These are phyloP conservation scores for Coemansia sp. DNA, from an alignment of 192 early-diverging fungal species.

Conservation along the genomic window DNA sequence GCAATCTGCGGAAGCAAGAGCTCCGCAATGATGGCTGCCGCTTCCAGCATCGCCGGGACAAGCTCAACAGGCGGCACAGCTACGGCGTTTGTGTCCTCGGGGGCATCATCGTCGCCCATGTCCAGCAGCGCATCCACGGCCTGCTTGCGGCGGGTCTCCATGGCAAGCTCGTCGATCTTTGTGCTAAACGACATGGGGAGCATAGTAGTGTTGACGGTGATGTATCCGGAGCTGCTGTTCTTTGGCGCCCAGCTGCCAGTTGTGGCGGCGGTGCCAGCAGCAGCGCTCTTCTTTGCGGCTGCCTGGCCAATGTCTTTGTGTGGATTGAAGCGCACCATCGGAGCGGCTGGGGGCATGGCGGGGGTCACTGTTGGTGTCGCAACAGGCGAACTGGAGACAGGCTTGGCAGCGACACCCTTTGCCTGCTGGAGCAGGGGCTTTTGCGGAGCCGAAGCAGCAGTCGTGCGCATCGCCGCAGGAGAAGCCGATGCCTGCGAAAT, in stretches of 20 bases:
- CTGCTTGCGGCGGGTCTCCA: constrained; percentile 28
- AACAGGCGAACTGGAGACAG: neutral
- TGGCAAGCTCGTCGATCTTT: constrained; percentile 18
- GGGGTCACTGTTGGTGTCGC: neutral
- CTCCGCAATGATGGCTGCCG: constrained; percentile 21
- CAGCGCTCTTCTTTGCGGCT: constrained; percentile 24
- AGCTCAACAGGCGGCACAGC: too few relatives aligned
- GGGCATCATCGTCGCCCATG: constrained; percentile 10
- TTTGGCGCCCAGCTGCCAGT: constrained; percentile 40
- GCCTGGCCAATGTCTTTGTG: constrained; percentile 48
- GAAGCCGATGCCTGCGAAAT: constrained; percentile 1
- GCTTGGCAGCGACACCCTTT: neutral
- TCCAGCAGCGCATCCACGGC: constrained; percentile 40
- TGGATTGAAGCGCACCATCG: constrained; percentile 42
- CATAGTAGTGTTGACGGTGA: constrained; percentile 40
- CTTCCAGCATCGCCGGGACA: neutral
- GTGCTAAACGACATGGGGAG: constrained; percentile 19
- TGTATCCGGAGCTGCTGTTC: constrained; percentile 36
- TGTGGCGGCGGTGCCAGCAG: neutral
- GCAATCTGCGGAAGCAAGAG: constrained; percentile 29
- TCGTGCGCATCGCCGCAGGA: neutral
- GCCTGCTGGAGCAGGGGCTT: constrained; percentile 3
- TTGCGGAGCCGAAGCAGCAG: neutral
- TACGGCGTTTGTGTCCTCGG: neutral
- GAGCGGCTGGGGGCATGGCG: constrained; percentile 5